Evolutionary conservation across 2,329 filamentous ascomycete genomes (phyloP).

Genomic region (Hansfordia pulvinata): DNA sequence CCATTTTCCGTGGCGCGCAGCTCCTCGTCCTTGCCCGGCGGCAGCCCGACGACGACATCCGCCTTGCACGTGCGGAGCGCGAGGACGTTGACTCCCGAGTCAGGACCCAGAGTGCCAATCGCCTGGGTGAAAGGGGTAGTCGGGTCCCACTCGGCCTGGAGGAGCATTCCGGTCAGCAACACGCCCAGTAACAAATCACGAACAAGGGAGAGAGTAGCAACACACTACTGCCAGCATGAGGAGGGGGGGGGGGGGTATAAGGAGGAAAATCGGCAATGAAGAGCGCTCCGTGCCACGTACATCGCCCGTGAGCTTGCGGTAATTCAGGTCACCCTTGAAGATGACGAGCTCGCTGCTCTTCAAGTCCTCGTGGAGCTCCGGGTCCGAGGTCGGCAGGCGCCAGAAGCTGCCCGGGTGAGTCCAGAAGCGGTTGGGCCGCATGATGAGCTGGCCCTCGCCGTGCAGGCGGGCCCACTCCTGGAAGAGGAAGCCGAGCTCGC

Average conservation of each 20-base stretch:
- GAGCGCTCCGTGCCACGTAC: too few relatives aligned
- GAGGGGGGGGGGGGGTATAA: neutral
- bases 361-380: slow-evolving; percentile 61
- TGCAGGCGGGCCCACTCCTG: slow-evolving; percentile 69
- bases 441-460: slow-evolving; percentile 66
- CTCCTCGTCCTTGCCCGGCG: slow-evolving; percentile 69
- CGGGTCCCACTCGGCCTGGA: slow-evolving; percentile 64
- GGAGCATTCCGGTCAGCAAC: slow-evolving; percentile 2
- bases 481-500: slow-evolving; percentile 65
- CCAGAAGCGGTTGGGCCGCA: slow-evolving; percentile 86
- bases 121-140: slow-evolving; percentile 77
- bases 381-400: slow-evolving; percentile 60
- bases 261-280: too few relatives aligned
- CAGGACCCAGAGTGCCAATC: slow-evolving; percentile 71
- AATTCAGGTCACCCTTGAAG: slow-evolving; percentile 97
- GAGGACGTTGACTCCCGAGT: slow-evolving; percentile 71
- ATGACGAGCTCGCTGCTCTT: slow-evolving; percentile 76
- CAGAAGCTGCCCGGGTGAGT: slow-evolving; percentile 80
- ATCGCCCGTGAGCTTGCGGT: slow-evolving; percentile 82
- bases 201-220: neutral
- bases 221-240: too few relatives aligned
- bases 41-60: slow-evolving; percentile 85
- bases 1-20: slow-evolving; percentile 54
- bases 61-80: slow-evolving; percentile 92
- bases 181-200: neutral